These are phyloP conservation scores for Kwoniella sp. DNA, from an alignment of 768 basidiomycete species.

Conservation along the genomic window DNA sequence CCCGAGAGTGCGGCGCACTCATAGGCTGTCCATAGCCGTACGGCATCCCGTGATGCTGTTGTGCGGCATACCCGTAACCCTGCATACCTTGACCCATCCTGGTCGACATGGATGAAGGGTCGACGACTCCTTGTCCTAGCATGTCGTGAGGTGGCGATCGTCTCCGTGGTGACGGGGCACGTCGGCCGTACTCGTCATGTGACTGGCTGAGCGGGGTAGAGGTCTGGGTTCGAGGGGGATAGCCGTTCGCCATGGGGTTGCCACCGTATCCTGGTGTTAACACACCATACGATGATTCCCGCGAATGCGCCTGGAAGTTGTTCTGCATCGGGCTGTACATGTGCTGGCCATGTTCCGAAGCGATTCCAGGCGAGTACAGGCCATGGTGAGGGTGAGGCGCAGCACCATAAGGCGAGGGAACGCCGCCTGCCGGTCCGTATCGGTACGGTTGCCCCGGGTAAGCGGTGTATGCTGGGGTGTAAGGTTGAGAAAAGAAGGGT, in stretches of 20 bases:
- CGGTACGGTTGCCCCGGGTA: slow-evolving; percentile 34
- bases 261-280: slow-evolving; percentile 28
- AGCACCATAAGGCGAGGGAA: slow-evolving; percentile 29
- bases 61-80: slow-evolving; percentile 25
- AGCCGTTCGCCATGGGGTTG: slow-evolving; percentile 32
- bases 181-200: slow-evolving; percentile 26
- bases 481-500: slow-evolving; percentile 33
- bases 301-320: slow-evolving; percentile 26
- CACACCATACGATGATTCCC: slow-evolving; percentile 35
- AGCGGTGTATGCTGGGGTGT: slow-evolving; percentile 26
- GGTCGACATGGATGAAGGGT: slow-evolving; percentile 34
- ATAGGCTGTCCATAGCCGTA: slow-evolving; percentile 19
- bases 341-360: slow-evolving; percentile 27
- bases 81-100: slow-evolving; percentile 6
- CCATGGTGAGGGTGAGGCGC: slow-evolving; percentile 27
- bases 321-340: slow-evolving; percentile 37
- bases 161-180: slow-evolving; percentile 16
- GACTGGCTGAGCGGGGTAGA: slow-evolving; percentile 38
- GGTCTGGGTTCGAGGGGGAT: slow-evolving; percentile 37
- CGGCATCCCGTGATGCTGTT: slow-evolving; percentile 18
- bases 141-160: slow-evolving; percentile 29
- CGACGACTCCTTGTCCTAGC: slow-evolving; percentile 38
- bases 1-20: slow-evolving; percentile 6
- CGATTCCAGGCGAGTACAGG: slow-evolving; percentile 29
- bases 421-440: slow-evolving; percentile 25